A percentile compares a stretch with the other conserved stretches of the same genome.
phyloP scores from a whole-genome alignment of 495 filamentous ascomycete genomes.

The Penicillium roqueforti region DNA sequence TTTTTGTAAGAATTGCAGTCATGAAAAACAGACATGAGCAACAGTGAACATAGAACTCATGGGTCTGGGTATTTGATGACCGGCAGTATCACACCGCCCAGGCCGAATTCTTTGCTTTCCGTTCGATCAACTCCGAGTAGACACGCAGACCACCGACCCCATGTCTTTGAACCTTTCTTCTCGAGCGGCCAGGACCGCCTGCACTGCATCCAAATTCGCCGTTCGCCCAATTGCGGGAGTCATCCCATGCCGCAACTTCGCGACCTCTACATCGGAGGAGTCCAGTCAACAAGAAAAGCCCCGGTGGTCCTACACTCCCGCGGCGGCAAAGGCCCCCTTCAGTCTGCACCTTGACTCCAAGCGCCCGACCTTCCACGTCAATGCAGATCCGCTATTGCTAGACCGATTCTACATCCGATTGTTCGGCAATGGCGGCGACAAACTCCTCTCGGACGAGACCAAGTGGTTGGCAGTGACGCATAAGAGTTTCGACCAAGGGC shows the following conservation, averaged over 20 bases:
- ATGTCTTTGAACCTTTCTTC: constrained; percentile 40
- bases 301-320: constrained; percentile 80
- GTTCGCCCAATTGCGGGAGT: constrained; percentile 16
- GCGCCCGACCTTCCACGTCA: constrained; percentile 57
- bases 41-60: constrained; percentile 3
- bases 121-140: constrained; percentile 17
- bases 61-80: not conserved
- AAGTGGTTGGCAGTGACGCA: constrained; percentile 98
- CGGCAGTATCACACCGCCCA: constrained; percentile 32
- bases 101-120: constrained; percentile 28
- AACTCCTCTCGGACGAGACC: constrained; percentile 77
- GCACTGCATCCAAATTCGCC: constrained; percentile 24
- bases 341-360: constrained; percentile 43
- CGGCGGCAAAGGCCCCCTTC: constrained; percentile 71
- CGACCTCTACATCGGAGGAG: constrained; percentile 20
- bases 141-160: constrained; percentile 17
- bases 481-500: constrained; percentile 95
- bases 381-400: constrained; percentile 65
- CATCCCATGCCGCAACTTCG: constrained; percentile 26
- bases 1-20: not conserved
- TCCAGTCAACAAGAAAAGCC: constrained; percentile 48
- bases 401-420: constrained; percentile 70
- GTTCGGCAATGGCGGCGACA: constrained; percentile 64
- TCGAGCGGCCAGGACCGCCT: constrained; percentile 37
- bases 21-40: not conserved